Percentiles rank a stretch among this genome's conserved stretches.
These are phyloP conservation scores for Tagetes erecta DNA, from an alignment of 129 eudicot genomes.

Conservation along the genomic window DNA sequence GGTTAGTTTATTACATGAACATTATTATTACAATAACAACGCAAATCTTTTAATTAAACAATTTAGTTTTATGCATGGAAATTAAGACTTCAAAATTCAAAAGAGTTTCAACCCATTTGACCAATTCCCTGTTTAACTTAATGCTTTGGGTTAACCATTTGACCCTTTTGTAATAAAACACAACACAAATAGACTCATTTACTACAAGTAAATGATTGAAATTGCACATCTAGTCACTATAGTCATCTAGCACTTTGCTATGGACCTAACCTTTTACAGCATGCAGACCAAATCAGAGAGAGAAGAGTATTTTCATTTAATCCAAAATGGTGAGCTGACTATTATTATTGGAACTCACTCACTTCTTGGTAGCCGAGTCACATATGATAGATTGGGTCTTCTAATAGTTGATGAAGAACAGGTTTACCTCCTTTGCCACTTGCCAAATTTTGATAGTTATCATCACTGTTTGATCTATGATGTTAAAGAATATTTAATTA, in stretches of 20 bases:
- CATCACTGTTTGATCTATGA: neutral
- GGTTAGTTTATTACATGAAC: neutral
- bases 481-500: constrained; percentile 3
- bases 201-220: neutral
- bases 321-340: constrained; percentile 75
- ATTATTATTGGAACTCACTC: constrained; percentile 94
- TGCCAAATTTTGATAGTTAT: constrained; percentile 15
- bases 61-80: no score
- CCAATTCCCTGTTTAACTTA: neutral
- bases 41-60: neutral
- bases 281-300: constrained; percentile 78
- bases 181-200: neutral
- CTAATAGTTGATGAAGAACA: constrained; percentile 98
- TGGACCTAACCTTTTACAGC: constrained; percentile 42
- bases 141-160: neutral
- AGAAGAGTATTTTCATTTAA: constrained; percentile 69
- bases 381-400: constrained; percentile 76
- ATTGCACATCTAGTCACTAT: neutral
- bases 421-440: constrained; percentile 47
- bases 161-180: neutral
- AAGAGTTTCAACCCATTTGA: no score
- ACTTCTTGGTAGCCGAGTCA: constrained; percentile 85
- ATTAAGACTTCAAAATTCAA: no score
- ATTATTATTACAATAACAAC: neutral
- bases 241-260: constrained; percentile 25